Conservation (phyloP, 495 filamentous ascomycete genomes). For the Penicillium tannophilum region DNA sequence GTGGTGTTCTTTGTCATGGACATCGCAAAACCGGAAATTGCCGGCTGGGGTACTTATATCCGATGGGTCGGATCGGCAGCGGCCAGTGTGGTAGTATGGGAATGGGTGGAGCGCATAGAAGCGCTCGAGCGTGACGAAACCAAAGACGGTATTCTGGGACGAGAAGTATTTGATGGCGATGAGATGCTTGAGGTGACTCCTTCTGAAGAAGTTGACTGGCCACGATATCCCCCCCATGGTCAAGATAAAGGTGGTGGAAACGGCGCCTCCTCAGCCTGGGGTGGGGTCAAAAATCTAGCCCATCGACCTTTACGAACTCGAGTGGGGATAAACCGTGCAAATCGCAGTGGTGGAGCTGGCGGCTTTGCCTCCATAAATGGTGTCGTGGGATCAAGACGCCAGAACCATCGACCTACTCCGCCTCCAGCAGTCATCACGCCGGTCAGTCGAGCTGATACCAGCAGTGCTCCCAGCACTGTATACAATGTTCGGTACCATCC, state of each 20-base stretch:
- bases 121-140: conserved; percentile 93
- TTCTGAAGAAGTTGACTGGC: conserved; percentile 59
- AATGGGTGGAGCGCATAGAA: conserved; percentile 99
- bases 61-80: conserved; percentile 96
- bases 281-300: conserved; percentile 42
- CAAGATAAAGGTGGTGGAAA: conserved; percentile 42
- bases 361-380: conserved; percentile 17
- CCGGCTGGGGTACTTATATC: conserved; percentile 96
- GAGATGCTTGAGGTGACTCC: conserved; percentile 86
- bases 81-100: conserved; percentile 97
- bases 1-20: conserved; percentile 96
- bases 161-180: conserved; percentile 95
- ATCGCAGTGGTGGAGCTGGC: conserved; percentile 28
- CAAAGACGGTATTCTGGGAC: conserved; percentile 90
- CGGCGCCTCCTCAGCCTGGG: conserved; percentile 48
- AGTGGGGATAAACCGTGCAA: conserved; percentile 29
- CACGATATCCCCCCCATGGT: conserved; percentile 37
- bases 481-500: conserved; percentile 84
- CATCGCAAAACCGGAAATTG: conserved; percentile 81
- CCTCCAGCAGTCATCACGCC: conserved; percentile 69
- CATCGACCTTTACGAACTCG: conserved; percentile 44
- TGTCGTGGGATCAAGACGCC: conserved; percentile 19
- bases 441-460: conserved; percentile 75
- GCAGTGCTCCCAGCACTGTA: conserved; percentile 77
- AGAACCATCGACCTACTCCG: conserved; percentile 56